Base-by-base conservation (phyloP, 2,329 filamentous ascomycete genomes). In the Clonostachys solani region DNA sequence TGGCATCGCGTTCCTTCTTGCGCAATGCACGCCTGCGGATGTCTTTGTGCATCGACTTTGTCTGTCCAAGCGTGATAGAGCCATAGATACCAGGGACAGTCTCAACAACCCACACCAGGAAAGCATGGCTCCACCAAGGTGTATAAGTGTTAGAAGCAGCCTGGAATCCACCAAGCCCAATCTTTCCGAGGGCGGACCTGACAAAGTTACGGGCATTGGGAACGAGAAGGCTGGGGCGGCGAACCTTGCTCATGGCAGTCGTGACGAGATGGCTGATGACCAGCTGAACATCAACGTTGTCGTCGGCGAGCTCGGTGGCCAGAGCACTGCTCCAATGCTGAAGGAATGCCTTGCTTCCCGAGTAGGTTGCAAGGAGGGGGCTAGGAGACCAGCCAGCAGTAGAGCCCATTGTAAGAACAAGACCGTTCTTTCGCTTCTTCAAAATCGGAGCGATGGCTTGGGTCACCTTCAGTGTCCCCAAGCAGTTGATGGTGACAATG, bases 391-490 rank as follows among this genome's bases (percentile, higher is more conserved):
- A 86, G 55, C 94, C 95, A 52, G 87, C 94, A 63, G 97, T 95
- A 12, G 92, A 96, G 42, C 92, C 94, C 92, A 99, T 96, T 49
- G 92, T 99, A 47, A 99, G 75, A 60, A 99, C 90, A 35, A 99
- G 77, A 19, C 95, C 94, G 48, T 84, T 83, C 71, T 88, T 90
- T 60, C 92, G 87, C 64, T 86, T 77, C 50, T 88, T 80, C 83
- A 99, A 91, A 50, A 87, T 83, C 0, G 94, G 92, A 1, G 87
- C 86, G 40, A 99, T 77, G 43, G 92, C 76, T 64, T 92, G 85
- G 0, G 94, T 99, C 45, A 92, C 85, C 62, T 89, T 87, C 35
- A 99, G 79, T 1, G 94, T 99, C 40, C 87, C 92, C 52, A 87
- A 74, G 71, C 92, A 96, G 73, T 99, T 99, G 78, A 99, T 92